Conservation (phyloP, 345 rosid species). For the Acer yangbiense region DNA sequence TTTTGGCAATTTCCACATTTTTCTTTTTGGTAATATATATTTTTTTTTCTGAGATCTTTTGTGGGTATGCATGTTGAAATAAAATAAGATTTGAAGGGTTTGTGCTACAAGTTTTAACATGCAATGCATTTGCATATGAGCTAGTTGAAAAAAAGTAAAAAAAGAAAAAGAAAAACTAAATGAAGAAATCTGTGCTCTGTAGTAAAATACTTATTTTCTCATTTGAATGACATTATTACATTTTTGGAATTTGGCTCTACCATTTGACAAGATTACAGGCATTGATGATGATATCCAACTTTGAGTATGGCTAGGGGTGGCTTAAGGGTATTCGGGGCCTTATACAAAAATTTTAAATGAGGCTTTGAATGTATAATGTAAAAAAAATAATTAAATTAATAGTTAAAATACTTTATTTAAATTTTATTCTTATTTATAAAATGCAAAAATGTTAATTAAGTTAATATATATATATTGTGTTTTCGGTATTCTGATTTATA, state of each 20-base stretch:
- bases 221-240: neutral
- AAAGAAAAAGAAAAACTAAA: too few species aligned
- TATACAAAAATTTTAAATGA: too few species aligned
- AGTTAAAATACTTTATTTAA: too few species aligned
- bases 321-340: too few species aligned
- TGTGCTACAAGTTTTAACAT: neutral
- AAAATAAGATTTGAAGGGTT: neutral
- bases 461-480: too few species aligned
- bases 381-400: too few species aligned
- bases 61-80: neutral
- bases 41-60: neutral
- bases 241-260: neutral
- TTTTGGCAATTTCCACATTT: too few species aligned
- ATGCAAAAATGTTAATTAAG: too few species aligned
- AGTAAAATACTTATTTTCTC: neutral
- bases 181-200: neutral
- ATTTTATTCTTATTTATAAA: too few species aligned
- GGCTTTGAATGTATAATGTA: too few species aligned
- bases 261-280: neutral
- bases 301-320: neutral
- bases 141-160: neutral
- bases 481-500: too few species aligned
- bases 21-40: neutral
- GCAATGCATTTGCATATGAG: neutral
- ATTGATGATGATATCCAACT: neutral